phyloP scores from a whole-genome alignment of 2,329 filamentous ascomycete genomes.

The Aspergillus fructus region DNA sequence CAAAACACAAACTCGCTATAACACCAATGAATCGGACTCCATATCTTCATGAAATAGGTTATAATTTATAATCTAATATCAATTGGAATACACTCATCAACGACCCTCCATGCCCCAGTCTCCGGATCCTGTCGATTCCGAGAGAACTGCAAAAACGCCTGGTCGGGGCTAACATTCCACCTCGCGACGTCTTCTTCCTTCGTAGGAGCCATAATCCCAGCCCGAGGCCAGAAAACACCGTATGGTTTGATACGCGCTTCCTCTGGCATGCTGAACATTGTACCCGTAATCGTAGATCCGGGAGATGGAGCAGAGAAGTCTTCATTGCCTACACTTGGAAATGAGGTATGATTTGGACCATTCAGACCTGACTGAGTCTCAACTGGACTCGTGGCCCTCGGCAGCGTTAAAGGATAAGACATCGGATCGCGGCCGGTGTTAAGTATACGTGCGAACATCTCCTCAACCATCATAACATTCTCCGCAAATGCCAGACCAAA shows the following conservation, averaged over 20 bases:
- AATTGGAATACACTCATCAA: neutral
- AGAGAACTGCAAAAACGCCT: neutral
- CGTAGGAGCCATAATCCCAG: conserved; percentile 9
- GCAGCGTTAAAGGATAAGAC: neutral
- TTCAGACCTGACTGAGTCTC: no score
- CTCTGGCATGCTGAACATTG: conserved; percentile 3
- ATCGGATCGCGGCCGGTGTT: neutral
- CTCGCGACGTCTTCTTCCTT: conserved; percentile 18
- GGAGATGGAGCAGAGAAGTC: neutral
- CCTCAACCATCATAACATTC: conserved; percentile 31
- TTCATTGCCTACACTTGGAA: neutral
- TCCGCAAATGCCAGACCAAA: conserved; percentile 15
- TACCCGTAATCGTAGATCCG: neutral
- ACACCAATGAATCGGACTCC: no score
- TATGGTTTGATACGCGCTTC: conserved; percentile 27
- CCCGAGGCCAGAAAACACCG: conserved; percentile 18
- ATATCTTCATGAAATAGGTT: no score
- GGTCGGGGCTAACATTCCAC: conserved; percentile 21
- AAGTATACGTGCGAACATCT: conserved; percentile 18
- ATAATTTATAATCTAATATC: neutral
- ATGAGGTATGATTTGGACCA: neutral
- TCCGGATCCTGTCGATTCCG: neutral
- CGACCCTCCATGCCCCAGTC: neutral
- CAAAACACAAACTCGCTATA: no score
- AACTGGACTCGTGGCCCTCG: neutral